These are phyloP conservation scores for Gryganskiella cystojenkinii DNA, from an alignment of 192 early-diverging fungal species.

Conservation along the genomic window DNA sequence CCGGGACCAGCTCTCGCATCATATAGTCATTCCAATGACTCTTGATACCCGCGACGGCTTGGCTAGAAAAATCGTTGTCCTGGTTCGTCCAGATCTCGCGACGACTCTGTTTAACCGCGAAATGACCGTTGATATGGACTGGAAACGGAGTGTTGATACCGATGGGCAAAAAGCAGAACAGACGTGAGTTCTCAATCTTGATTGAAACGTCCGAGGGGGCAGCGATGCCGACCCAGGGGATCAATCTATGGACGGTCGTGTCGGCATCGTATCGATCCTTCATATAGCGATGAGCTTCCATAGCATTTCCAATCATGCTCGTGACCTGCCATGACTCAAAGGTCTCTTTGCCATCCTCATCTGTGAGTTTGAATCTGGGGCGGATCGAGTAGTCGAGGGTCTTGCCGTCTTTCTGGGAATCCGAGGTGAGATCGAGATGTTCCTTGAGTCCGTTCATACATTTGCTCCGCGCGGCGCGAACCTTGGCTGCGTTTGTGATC, in stretches of 20 bases:
- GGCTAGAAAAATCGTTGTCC: slow-evolving; percentile 22
- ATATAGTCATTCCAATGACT: slow-evolving; percentile 42
- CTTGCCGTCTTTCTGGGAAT: not conserved
- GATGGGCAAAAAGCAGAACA: slow-evolving; percentile 57
- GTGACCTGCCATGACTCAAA: slow-evolving; percentile 25
- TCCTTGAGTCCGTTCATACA: slow-evolving; percentile 14
- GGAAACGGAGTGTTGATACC: slow-evolving; percentile 36
- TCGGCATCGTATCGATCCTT: not conserved
- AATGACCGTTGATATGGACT: slow-evolving; percentile 54
- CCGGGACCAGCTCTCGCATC: slow-evolving; percentile 21
- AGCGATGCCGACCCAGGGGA: slow-evolving; percentile 55
- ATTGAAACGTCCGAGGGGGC: slow-evolving; percentile 3
- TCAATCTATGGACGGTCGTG: slow-evolving; percentile 28
- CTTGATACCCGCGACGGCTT: slow-evolving; percentile 31
- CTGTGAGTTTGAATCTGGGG: slow-evolving; percentile 15
- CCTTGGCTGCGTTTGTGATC: slow-evolving; percentile 27
- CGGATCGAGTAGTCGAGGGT: slow-evolving; percentile 21
- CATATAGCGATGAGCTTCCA: slow-evolving; percentile 9
- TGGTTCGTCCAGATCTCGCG: slow-evolving; percentile 47
- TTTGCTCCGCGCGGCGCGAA: slow-evolving; percentile 6
- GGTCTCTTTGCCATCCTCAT: slow-evolving; percentile 6
- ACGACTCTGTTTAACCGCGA: slow-evolving; percentile 51
- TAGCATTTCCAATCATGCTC: slow-evolving; percentile 22
- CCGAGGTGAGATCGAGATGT: not conserved
- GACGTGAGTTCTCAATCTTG: slow-evolving; percentile 6